Evolutionary conservation across 495 filamentous ascomycete species (phyloP).

Genomic region (Thozetella sp.): DNA sequence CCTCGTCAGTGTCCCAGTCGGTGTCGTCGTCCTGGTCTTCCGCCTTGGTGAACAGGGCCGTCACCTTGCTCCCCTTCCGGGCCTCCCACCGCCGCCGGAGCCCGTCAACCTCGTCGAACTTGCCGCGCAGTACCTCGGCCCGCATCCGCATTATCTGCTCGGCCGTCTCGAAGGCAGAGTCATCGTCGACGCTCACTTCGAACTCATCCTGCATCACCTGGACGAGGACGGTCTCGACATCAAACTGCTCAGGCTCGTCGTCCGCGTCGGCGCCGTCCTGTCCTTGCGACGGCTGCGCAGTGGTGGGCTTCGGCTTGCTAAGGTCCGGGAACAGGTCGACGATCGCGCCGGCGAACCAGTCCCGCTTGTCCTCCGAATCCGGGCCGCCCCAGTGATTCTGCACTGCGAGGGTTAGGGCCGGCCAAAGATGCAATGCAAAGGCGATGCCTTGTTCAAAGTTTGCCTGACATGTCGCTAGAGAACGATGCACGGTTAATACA

Average conservation of each 20-base stretch:
- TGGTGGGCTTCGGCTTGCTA: constrained; percentile 36
- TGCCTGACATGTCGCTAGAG: constrained; percentile 65
- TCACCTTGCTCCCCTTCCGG: constrained; percentile 53
- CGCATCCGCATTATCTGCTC: constrained; percentile 69
- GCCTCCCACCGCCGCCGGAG: constrained; percentile 69
- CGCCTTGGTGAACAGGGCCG: constrained; percentile 58
- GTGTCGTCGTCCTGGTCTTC: constrained; percentile 63
- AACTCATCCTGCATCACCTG: constrained; percentile 97
- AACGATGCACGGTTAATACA: neutral
- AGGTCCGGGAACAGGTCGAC: constrained; percentile 75
- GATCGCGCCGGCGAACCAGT: constrained; percentile 92
- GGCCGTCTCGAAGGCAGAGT: constrained; percentile 75
- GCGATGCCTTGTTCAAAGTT: constrained; percentile 84
- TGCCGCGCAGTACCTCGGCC: constrained; percentile 59
- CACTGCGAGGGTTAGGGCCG: constrained; percentile 84
- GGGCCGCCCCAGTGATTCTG: constrained; percentile 85
- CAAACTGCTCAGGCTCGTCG: constrained; percentile 73
- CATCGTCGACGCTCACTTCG: constrained; percentile 88
- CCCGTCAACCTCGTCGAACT: constrained; percentile 68
- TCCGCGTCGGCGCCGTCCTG: neutral
- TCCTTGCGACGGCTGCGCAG: neutral
- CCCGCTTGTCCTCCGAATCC: constrained; percentile 83
- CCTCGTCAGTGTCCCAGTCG: constrained; percentile 54
- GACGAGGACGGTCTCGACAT: constrained; percentile 79
- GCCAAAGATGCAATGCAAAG: constrained; percentile 80